A percentile compares a stretch with the other conserved stretches of the same genome.
phyloP scores from a whole-genome alignment of 78 protist genomes.

The Dictyostelium purpureum region DNA sequence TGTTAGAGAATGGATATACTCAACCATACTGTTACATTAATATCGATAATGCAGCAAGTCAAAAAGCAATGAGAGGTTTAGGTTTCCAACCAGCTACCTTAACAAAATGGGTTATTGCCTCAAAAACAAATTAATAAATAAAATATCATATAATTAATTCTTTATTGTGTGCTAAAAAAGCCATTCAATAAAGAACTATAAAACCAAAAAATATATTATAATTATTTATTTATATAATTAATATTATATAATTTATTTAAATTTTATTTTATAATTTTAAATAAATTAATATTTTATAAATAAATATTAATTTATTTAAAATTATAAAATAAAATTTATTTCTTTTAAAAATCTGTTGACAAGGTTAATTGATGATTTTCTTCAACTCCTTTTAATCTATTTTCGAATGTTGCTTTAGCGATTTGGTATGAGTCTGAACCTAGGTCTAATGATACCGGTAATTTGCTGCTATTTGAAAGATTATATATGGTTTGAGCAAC shows the following conservation, averaged over 20 bases:
- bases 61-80: background rate
- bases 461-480: background rate
- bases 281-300: no score
- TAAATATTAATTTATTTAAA: no score
- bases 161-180: no score
- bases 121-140: background rate
- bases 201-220: no score
- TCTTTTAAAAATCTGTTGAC: background rate
- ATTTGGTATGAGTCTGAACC: slow-evolving; percentile 11
- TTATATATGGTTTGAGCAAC: background rate
- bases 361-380: background rate
- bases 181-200: no score
- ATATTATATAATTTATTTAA: no score
- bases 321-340: background rate
- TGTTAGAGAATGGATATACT: background rate
- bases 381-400: background rate
- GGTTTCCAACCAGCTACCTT: background rate
- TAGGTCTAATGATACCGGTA: slow-evolving; percentile 3
- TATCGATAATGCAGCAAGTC: background rate
- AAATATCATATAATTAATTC: no score
- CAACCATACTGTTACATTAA: background rate
- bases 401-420: background rate
- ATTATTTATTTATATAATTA: no score
- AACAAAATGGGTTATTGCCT: background rate
- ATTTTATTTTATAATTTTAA: no score